Conservation (phyloP, 83 land plant species). For the Thuja plicata region DNA sequence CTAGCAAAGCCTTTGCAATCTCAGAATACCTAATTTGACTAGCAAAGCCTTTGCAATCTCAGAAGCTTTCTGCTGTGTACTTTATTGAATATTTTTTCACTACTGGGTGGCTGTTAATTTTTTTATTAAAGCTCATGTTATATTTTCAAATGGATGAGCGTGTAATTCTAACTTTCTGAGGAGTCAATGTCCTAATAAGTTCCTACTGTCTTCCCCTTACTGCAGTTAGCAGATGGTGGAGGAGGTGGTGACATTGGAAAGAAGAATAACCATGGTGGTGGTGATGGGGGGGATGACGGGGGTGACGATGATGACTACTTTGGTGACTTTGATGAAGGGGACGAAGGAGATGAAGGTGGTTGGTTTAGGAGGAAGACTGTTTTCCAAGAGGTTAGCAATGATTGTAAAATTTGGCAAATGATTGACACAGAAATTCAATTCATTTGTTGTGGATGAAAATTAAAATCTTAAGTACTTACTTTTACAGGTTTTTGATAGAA, state of each 20-base stretch:
- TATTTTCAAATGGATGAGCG: not conserved
- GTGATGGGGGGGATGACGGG: conserved; percentile 95
- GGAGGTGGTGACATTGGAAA: conserved; percentile 95
- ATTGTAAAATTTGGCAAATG: conserved; percentile 1
- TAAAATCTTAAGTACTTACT: conserved; percentile 14
- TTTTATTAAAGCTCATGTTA: not conserved
- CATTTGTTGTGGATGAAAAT: not conserved
- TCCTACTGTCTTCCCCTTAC: not conserved
- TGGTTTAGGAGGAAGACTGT: conserved; percentile 60
- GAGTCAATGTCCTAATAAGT: not conserved
- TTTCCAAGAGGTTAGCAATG: conserved; percentile 68
- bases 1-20: not conserved
- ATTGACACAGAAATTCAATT: not conserved
- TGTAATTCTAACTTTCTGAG: not conserved
- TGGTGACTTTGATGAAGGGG: conserved; percentile 91
- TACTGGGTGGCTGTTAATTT: not conserved
- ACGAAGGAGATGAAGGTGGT: conserved; percentile 90
- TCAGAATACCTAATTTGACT: conserved; percentile 11
- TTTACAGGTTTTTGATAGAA: conserved; percentile 83
- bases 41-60: not conserved
- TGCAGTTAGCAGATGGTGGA: conserved; percentile 75
- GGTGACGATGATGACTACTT: conserved; percentile 98
- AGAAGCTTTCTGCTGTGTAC: not conserved
- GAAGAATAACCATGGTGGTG: conserved; percentile 81
- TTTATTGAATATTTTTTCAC: not conserved